Conservation (phyloP, 2,329 filamentous ascomycete genomes). For the Colletotrichum salicis region DNA sequence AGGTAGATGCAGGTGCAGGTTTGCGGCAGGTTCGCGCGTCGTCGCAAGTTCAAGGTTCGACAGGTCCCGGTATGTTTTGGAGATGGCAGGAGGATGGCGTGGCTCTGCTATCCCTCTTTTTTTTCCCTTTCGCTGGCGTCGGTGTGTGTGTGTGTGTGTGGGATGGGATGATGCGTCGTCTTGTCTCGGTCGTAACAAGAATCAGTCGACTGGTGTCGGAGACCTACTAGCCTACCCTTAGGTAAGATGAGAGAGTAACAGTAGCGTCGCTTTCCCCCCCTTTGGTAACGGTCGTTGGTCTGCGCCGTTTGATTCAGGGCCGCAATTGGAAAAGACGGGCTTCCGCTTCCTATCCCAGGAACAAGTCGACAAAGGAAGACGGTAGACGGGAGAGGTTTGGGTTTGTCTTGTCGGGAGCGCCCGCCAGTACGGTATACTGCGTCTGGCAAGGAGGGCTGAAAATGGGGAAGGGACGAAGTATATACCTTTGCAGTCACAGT, state of each 20-base stretch:
- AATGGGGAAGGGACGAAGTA: slow-evolving; percentile 33
- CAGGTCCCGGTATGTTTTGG: background rate
- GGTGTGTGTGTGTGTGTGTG: slow-evolving; percentile 5
- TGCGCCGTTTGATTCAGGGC: slow-evolving; percentile 7
- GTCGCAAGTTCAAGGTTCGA: slow-evolving; percentile 30
- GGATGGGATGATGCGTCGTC: slow-evolving; percentile 16
- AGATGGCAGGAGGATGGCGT: slow-evolving; percentile 4
- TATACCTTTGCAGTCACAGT: slow-evolving; percentile 17
- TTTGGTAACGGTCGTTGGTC: slow-evolving; percentile 2
- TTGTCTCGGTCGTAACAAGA: slow-evolving; percentile 24
- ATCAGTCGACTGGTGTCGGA: slow-evolving; percentile 25
- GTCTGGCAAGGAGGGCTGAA: slow-evolving; percentile 11
- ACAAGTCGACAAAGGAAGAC: slow-evolving; percentile 23
- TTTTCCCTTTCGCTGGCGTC: background rate
- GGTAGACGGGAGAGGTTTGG: slow-evolving; percentile 1
- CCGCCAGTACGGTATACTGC: slow-evolving; percentile 31
- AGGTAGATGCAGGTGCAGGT: slow-evolving; percentile 2
- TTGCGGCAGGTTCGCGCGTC: slow-evolving; percentile 26
- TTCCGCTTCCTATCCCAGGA: slow-evolving; percentile 1
- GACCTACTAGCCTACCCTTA: slow-evolving; percentile 8
- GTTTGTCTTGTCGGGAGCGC: slow-evolving; percentile 34
- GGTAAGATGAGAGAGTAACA: slow-evolving; percentile 1
- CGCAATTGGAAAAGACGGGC: slow-evolving; percentile 13
- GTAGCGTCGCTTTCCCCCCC: background rate
- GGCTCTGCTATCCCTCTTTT: background rate